These are phyloP conservation scores for Talaromyces liani DNA, from an alignment of 495 filamentous ascomycete genomes.

Conservation along the genomic window DNA sequence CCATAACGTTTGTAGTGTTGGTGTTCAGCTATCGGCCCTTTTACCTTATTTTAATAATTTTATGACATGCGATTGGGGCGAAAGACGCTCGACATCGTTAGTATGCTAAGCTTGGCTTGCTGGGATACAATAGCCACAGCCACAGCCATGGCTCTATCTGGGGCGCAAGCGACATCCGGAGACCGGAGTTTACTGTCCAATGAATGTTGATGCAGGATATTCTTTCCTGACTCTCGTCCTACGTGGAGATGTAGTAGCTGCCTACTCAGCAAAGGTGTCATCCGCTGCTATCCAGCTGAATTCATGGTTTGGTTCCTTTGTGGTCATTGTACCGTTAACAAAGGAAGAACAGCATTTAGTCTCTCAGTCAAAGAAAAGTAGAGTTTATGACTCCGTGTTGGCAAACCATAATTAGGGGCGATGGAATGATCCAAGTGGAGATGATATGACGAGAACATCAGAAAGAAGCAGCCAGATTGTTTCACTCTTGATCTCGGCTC, in stretches of 20 bases:
- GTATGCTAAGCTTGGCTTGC: not conserved
- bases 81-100: not conserved
- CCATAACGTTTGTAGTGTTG: not conserved
- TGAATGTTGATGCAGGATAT: not conserved
- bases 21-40: not conserved
- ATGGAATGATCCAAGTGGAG: not conserved
- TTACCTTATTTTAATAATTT: not conserved
- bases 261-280: not conserved
- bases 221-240: not conserved
- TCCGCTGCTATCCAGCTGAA: not conserved
- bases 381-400: not conserved
- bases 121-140: not conserved
- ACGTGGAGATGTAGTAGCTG: not conserved
- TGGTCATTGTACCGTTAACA: not conserved
- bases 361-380: not conserved
- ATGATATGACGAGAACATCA: not conserved
- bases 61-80: not conserved
- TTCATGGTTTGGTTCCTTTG: not conserved
- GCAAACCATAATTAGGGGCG: not conserved
- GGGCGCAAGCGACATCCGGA: not conserved
- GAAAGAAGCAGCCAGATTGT: not conserved
- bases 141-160: not conserved
- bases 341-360: not conserved
- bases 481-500: not conserved
- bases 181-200: not conserved